These are phyloP conservation scores for Diospyros kaki DNA, from an alignment of 148 eudicot species.

Conservation along the genomic window DNA sequence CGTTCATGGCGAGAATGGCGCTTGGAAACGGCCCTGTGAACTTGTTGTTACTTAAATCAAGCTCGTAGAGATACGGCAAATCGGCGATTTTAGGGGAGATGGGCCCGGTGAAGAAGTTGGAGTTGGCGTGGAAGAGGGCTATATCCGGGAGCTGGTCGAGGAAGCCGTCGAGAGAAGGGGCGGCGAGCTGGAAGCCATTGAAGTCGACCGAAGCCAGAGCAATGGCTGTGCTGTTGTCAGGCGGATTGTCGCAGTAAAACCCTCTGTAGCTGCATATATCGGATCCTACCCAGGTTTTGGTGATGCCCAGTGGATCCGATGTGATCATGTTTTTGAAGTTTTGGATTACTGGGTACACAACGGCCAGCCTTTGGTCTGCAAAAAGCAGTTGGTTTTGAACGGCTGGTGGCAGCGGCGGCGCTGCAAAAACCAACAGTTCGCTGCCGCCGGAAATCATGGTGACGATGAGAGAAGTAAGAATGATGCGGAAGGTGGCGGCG, in stretches of 20 bases:
- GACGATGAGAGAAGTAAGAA: not conserved
- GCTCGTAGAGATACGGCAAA: constrained; percentile 67
- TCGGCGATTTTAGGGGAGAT: constrained; percentile 50
- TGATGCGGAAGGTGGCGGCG: not conserved
- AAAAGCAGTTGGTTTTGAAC: too few relatives aligned
- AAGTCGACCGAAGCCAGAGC: not conserved
- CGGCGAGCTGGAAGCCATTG: not conserved
- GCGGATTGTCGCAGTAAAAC: not conserved
- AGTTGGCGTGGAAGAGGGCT: constrained; percentile 81
- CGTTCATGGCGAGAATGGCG: constrained; percentile 47
- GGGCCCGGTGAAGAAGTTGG: constrained; percentile 61
- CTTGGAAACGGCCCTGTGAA: constrained; percentile 74
- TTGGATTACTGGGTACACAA: not conserved
- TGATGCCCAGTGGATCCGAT: not conserved
- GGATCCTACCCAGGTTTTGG: not conserved
- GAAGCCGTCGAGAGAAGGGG: constrained; percentile 41
- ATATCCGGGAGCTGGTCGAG: constrained; percentile 72
- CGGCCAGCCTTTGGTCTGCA: not conserved
- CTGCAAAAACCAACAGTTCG: not conserved
- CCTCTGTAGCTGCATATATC: not conserved
- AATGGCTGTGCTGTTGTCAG: not conserved
- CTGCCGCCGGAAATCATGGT: not conserved
- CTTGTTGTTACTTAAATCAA: constrained; percentile 84
- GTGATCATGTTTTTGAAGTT: not conserved
- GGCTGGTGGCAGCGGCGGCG: too few relatives aligned